These are phyloP conservation scores for Grifola frondosa DNA, from an alignment of 1,284 basidiomycete species.

Conservation along the genomic window DNA sequence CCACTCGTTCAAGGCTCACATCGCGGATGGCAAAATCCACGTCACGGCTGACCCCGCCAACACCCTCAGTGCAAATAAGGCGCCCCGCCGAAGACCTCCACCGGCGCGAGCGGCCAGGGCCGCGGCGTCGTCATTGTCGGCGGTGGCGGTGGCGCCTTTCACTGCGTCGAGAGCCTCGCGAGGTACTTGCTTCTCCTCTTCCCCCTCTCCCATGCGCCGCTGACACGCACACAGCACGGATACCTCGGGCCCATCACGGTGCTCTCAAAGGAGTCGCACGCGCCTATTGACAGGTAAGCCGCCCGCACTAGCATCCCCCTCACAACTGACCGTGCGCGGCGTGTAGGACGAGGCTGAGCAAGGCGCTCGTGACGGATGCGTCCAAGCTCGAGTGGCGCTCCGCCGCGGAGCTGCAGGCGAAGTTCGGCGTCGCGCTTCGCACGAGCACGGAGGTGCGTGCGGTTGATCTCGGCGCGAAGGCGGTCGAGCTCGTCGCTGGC, in stretches of 20 bases:
- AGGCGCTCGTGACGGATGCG: slow-evolving; percentile 78
- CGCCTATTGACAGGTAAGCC: slow-evolving; percentile 81
- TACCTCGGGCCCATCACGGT: slow-evolving; percentile 80
- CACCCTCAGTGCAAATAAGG: slow-evolving; percentile 70
- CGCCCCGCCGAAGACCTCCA: slow-evolving; percentile 52
- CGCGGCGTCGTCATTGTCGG: slow-evolving; percentile 82
- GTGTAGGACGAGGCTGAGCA: slow-evolving; percentile 83
- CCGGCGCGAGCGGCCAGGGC: slow-evolving; percentile 25
- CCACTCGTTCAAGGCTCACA: slow-evolving; percentile 75
- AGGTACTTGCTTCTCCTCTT: slow-evolving; percentile 45
- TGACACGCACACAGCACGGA: slow-evolving; percentile 54
- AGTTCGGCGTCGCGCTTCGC: slow-evolving; percentile 77
- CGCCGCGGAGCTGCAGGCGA: slow-evolving; percentile 75
- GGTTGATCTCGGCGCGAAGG: slow-evolving; percentile 62
- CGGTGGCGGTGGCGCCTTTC: slow-evolving; percentile 81
- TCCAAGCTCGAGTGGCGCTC: slow-evolving; percentile 77
- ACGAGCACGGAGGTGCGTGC: slow-evolving; percentile 70
- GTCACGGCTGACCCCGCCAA: slow-evolving; percentile 74
- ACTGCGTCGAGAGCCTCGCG: slow-evolving; percentile 83
- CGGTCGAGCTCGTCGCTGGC: slow-evolving; percentile 57
- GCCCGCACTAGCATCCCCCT: not conserved
- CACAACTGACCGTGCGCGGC: not conserved
- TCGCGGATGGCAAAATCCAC: slow-evolving; percentile 75
- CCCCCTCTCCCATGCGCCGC: not conserved
- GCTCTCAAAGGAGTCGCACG: slow-evolving; percentile 76